Evolutionary conservation across 176 grass and related monocot genomes (phyloP), one percentile per base, ranked within the genome.

Genomic region (Zoysia pacifica): DNA sequence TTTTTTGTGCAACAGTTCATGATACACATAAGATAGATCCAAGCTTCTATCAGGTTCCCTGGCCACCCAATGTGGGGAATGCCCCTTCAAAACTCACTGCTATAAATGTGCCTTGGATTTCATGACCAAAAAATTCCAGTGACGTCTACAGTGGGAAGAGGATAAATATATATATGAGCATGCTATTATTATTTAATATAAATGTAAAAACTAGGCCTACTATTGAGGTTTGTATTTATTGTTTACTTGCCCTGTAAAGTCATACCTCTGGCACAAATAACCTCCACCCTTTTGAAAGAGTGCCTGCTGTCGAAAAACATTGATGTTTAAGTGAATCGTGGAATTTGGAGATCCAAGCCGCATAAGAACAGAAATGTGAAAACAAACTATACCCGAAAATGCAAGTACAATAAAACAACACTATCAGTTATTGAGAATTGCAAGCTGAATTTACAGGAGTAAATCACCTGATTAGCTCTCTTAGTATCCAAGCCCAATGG

Each of bases 1-100:
- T 79, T 67, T 77, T 55, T 18, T 38, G 36, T 47, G 50, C 50
- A 63, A 49, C 48, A 54, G 16, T 51, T 42, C 53, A 14, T 52
- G 50, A 52, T 77, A 13, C 36, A 77, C 42, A 37, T 9, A 77
- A 51, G 14, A 78, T 50, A 51, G 5, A 54, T 11, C 7, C 36
- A 16, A 38, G 36, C 61, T 54, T 78, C 42, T 48, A 66, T n/a
- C 42, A 55, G 41, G 76, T 79, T 79, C 67, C 63, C 16, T 79
- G 10, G 14, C 49, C 16, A 79, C 6, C 2, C 11, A 1, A 43
- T 54, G 16, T 7, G 9, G 16, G 38, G 18, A 54, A 67, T 55
- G 52, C 52, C 49, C 64, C 40, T 79, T 13, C 63, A 68, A 68
- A 79, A 68, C 50, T 12, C 44, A 15, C 2, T 43, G 55, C 5